phyloP scores from a whole-genome alignment of 2,329 filamentous ascomycete species.

The Verticillium dahliae region DNA sequence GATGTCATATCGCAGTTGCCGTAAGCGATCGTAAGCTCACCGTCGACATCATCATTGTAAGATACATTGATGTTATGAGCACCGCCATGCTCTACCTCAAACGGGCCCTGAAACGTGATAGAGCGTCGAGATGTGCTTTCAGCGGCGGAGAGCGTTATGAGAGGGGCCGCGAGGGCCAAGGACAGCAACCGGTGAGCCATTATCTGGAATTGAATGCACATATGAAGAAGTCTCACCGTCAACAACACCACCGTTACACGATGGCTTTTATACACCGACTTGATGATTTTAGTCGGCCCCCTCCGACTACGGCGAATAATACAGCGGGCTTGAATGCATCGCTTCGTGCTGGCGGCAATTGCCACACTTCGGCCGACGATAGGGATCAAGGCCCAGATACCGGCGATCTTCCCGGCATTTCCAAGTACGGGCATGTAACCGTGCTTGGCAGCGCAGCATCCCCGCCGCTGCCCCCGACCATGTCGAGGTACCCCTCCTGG shows the following conservation, averaged over 20 bases:
- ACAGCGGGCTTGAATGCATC: background rate
- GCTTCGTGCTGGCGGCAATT: background rate
- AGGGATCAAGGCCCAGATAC: background rate
- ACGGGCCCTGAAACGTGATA: background rate
- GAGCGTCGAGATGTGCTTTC: background rate
- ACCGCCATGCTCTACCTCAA: conserved; percentile 9
- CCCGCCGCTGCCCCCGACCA: background rate
- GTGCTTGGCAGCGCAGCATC: background rate
- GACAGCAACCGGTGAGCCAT: background rate
- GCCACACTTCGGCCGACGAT: background rate
- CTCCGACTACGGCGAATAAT: background rate
- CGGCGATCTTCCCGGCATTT: background rate
- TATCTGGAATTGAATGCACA: background rate
- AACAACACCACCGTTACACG: no score
- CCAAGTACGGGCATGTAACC: background rate
- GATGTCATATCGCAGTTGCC: conserved; percentile 10
- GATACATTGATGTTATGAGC: conserved; percentile 15
- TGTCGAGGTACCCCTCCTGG: background rate
- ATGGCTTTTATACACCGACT: background rate
- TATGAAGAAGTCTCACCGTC: no score
- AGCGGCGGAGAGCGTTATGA: background rate
- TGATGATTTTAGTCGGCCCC: background rate
- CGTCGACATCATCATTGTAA: conserved; percentile 13
- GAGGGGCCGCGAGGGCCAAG: background rate
- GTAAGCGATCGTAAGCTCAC: conserved; percentile 11